A percentile compares a stretch with the other conserved stretches of the same genome.
phyloP scores from a whole-genome alignment of 2,329 filamentous ascomycete genomes.

The Aspergillus luchuensis region DNA sequence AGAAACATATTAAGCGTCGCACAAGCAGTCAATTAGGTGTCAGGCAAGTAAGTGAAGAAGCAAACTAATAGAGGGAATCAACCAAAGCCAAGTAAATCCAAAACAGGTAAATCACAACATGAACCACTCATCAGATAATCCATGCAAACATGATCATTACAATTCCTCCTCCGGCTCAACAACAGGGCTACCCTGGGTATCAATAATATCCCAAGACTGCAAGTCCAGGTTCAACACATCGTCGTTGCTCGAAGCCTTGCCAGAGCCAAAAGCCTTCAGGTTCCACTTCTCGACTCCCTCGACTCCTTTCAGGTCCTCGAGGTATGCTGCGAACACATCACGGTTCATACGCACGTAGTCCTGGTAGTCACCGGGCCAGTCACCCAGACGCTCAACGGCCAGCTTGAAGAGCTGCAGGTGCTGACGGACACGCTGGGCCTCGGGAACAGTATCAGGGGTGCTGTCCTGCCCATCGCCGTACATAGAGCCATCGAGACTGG shows the following conservation, averaged over 20 bases:
- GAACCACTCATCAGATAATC: background rate
- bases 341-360: constrained; percentile 54
- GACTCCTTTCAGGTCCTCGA: constrained; percentile 42
- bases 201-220: constrained; percentile 17
- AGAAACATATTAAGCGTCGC: background rate
- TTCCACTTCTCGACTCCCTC: constrained; percentile 54
- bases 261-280: constrained; percentile 47
- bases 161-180: constrained; percentile 12
- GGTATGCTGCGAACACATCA: constrained; percentile 47
- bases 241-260: constrained; percentile 49
- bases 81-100: background rate
- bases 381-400: constrained; percentile 42
- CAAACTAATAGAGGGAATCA: background rate
- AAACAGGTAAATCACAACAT: background rate
- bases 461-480: constrained; percentile 8
- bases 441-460: background rate
- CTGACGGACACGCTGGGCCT: constrained; percentile 35
- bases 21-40: background rate
- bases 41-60: background rate
- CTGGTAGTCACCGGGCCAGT: constrained; percentile 50
- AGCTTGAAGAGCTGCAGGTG: constrained; percentile 45
- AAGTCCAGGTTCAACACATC: constrained; percentile 26
- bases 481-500: constrained; percentile 14
- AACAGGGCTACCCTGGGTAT: background rate
- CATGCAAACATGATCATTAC: background rate